These are phyloP conservation scores for Volutella citrinella DNA, from an alignment of 2,329 filamentous ascomycete species.

Conservation along the genomic window DNA sequence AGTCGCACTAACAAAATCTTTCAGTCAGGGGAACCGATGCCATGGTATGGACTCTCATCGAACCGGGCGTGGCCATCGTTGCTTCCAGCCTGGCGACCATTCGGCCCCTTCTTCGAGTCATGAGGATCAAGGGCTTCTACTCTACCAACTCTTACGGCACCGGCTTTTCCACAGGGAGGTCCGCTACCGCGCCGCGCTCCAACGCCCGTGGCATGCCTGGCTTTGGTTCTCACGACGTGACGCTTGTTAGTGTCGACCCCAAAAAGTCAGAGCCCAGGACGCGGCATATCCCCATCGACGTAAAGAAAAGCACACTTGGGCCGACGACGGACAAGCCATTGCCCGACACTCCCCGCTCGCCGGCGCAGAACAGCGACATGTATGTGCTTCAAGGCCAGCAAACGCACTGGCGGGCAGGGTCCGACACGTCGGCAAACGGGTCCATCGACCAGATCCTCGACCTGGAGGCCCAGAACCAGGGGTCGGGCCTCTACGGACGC, in stretches of 20 bases:
- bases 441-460: conserved; percentile 29
- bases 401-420: conserved; percentile 18
- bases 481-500: conserved; percentile 16
- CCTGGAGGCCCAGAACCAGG: conserved; percentile 31
- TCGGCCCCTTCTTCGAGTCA: conserved; percentile 49
- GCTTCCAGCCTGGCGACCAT: conserved; percentile 54
- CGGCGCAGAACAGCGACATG: too few relatives aligned
- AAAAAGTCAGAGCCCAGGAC: conserved; percentile 10
- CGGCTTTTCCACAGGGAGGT: conserved; percentile 22
- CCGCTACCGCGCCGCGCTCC: conserved; percentile 20
- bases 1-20: too few relatives aligned
- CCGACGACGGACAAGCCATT: too few relatives aligned
- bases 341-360: too few relatives aligned
- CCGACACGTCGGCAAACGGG: conserved; percentile 14
- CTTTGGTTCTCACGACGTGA: conserved; percentile 35
- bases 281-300: conserved; percentile 6
- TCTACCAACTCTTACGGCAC: conserved; percentile 35
- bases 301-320: too few relatives aligned
- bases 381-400: too few relatives aligned
- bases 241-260: conserved; percentile 27
- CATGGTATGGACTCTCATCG: conserved; percentile 56
- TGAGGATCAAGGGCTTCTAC: conserved; percentile 45
- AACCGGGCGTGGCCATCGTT: conserved; percentile 53
- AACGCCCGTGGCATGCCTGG: conserved; percentile 18
- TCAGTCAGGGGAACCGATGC: conserved; percentile 48